phyloP scores from a whole-genome alignment of 2,329 filamentous ascomycete genomes.

The Esteya vermicola region DNA sequence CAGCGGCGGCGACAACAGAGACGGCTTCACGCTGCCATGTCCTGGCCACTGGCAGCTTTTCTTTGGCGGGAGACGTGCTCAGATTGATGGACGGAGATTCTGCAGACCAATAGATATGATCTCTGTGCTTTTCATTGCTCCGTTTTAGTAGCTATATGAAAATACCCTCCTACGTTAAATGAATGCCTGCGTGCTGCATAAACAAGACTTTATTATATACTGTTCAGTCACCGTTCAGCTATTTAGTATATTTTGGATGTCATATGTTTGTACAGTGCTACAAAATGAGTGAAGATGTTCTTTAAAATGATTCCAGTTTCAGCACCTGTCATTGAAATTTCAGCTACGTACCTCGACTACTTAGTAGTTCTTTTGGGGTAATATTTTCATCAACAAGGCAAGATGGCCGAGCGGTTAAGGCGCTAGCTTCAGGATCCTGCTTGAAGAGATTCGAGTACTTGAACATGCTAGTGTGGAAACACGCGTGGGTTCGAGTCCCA shows the following conservation, averaged over 20 bases:
- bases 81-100: slow-evolving; percentile 9
- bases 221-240: no score
- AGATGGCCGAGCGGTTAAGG: slow-evolving; percentile 9
- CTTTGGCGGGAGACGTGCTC: slow-evolving; percentile 27
- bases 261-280: no score
- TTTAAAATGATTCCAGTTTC: no score
- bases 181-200: no score
- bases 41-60: slow-evolving; percentile 32
- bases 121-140: no score
- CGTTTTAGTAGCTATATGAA: no score
- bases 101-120: not conserved
- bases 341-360: not conserved
- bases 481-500: slow-evolving; percentile 12
- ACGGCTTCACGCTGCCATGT: slow-evolving; percentile 22
- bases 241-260: no score
- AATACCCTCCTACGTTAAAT: no score
- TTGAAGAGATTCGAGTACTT: not conserved
- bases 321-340: no score
- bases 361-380: not conserved
- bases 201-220: no score
- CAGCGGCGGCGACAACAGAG: slow-evolving; percentile 6
- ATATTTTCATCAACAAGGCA: not conserved
- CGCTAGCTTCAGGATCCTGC: slow-evolving; percentile 8
- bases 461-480: slow-evolving; percentile 8
- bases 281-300: not conserved